A percentile compares a stretch with the other conserved stretches of the same genome.
Evolutionary conservation across 2,329 filamentous ascomycete genomes (phyloP).

Genomic region (Blumeria graminis): DNA sequence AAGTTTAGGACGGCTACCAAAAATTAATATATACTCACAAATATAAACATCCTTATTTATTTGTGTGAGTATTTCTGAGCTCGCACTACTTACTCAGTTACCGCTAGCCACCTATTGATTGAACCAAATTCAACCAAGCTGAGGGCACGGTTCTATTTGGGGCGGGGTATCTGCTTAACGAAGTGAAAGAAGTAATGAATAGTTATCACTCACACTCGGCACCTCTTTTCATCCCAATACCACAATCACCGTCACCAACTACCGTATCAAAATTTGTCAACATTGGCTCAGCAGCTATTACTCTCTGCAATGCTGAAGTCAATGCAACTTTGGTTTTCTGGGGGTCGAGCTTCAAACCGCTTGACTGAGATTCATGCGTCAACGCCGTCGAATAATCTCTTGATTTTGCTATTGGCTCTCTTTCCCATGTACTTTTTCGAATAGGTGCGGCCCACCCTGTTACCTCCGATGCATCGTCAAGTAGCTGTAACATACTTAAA

Average conservation of each 20-base stretch:
- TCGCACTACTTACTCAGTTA: too few species aligned
- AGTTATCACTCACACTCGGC: slow-evolving; percentile 24
- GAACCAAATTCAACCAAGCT: too few species aligned
- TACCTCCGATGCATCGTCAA: slow-evolving; percentile 43
- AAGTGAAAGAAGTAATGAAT: too few species aligned
- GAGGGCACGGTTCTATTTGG: too few species aligned
- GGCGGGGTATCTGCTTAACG: too few species aligned
- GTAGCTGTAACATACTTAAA: slow-evolving; percentile 33
- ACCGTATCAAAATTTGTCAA: slow-evolving; percentile 45
- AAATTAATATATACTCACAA: neutral
- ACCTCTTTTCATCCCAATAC: slow-evolving; percentile 41
- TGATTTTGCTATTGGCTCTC: slow-evolving; percentile 17
- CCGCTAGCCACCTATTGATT: too few species aligned
- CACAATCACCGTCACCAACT: slow-evolving; percentile 50
- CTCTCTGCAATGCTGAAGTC: slow-evolving; percentile 26
- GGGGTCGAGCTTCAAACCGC: slow-evolving; percentile 12
- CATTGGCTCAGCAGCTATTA: slow-evolving; percentile 39
- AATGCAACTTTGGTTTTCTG: slow-evolving; percentile 26
- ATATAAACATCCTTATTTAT: too few species aligned
- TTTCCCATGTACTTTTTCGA: slow-evolving; percentile 31
- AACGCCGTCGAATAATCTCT: slow-evolving; percentile 2
- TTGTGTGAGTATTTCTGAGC: too few species aligned
- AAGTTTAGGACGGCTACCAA: slow-evolving; percentile 20
- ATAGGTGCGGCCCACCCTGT: slow-evolving; percentile 42
- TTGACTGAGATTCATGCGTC: slow-evolving; percentile 15